phyloP scores from a whole-genome alignment of 768 basidiomycete species.

The Leccinum barrowsii region DNA sequence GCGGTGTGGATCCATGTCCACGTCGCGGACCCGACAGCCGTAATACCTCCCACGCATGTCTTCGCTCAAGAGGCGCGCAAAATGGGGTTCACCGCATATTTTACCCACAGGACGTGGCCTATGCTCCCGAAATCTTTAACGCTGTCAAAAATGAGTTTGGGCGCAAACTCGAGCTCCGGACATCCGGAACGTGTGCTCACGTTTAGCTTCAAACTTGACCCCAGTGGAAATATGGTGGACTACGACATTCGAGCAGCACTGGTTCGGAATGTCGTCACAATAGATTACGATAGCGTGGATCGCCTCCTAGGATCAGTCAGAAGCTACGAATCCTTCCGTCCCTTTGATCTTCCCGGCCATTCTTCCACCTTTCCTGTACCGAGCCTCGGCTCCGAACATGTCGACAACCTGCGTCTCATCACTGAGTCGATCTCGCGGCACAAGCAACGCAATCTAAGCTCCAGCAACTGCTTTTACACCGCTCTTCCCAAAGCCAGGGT shows the following conservation, averaged over 20 bases:
- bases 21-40: conserved; percentile 85
- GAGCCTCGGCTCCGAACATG: conserved; percentile 16
- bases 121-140: conserved; percentile 68
- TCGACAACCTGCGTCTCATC: conserved; percentile 32
- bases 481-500: conserved; percentile 28
- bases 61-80: conserved; percentile 56
- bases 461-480: conserved; percentile 25
- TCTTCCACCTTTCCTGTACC: not conserved
- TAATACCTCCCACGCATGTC: conserved; percentile 68
- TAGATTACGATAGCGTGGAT: conserved; percentile 73
- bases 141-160: conserved; percentile 49
- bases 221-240: conserved; percentile 63
- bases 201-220: conserved; percentile 72
- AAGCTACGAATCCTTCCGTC: conserved; percentile 12
- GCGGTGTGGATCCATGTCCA: conserved; percentile 84
- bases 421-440: conserved; percentile 26
- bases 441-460: conserved; percentile 20
- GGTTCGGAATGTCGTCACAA: conserved; percentile 59
- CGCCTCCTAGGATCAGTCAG: conserved; percentile 34
- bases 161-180: conserved; percentile 30
- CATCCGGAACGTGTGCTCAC: conserved; percentile 61
- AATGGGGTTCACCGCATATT: conserved; percentile 56
- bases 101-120: conserved; percentile 56
- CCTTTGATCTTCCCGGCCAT: conserved; percentile 15
- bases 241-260: conserved; percentile 67